A percentile compares a stretch with the other conserved stretches of the same genome.
These are phyloP conservation scores for Apostasia ramifera DNA, from an alignment of 106 monocot genomes.

Conservation along the genomic window DNA sequence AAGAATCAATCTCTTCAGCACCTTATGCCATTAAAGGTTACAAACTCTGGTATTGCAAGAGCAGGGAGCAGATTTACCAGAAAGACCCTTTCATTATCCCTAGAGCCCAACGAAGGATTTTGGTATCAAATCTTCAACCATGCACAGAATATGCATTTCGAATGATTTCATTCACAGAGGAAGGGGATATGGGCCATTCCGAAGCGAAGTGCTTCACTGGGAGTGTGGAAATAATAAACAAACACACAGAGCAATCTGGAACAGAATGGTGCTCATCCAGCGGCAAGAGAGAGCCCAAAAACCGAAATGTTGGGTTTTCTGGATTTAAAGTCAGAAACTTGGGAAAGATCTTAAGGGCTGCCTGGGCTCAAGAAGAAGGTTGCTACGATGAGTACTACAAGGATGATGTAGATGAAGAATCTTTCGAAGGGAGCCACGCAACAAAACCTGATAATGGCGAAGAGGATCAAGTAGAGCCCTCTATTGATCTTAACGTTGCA, in stretches of 20 bases:
- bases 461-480: conserved; percentile 23
- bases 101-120: conserved; percentile 61
- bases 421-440: conserved; percentile 24
- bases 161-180: conserved; percentile 81
- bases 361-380: conserved; percentile 77
- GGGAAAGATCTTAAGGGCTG: conserved; percentile 59
- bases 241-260: conserved; percentile 28
- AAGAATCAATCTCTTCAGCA: conserved; percentile 37
- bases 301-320: conserved; percentile 21
- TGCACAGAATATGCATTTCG: conserved; percentile 88
- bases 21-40: conserved; percentile 58
- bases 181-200: conserved; percentile 81
- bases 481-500: conserved; percentile 49
- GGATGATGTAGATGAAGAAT: conserved; percentile 51
- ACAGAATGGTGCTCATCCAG: conserved; percentile 32
- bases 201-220: conserved; percentile 83
- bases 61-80: conserved; percentile 37
- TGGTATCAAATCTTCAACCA: conserved; percentile 73
- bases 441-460: conserved; percentile 23
- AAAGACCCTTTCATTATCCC: conserved; percentile 63
- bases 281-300: conserved; percentile 36
- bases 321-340: conserved; percentile 86
- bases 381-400: conserved; percentile 47
- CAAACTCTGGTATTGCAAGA: conserved; percentile 85
- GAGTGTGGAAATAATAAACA: conserved; percentile 67